Evolutionary conservation across 768 basidiomycete species (phyloP), one percentile per base, ranked within the genome.

Genomic region (Russula virescens): DNA sequence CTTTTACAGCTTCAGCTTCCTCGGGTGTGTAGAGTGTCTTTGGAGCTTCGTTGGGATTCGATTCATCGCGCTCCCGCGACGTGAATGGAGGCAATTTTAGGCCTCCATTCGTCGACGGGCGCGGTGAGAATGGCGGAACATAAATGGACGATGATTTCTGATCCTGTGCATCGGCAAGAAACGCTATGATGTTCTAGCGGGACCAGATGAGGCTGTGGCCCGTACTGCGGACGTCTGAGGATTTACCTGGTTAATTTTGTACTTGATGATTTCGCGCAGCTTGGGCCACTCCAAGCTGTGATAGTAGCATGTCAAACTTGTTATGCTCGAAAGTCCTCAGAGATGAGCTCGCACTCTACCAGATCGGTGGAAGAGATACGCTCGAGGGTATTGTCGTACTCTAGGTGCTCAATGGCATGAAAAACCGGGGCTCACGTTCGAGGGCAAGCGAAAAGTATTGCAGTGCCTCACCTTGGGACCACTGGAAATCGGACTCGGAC

Each of bases 1-100:
- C 71, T 73, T 85, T 84, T 71, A 84, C 72, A 43, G 80, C 79
- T 16, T 78, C 76, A 1, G 86, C 83, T 68, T 91, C 85, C 52
- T 82, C 77, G 58, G 77, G 75, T n/a, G 75, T 79, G 80, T 91
- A 81, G 66, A 80, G 81, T 55, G 72, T 83, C 62, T 83, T 79
- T 1, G 86, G 84, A 11, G 77, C 75, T 52, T 84, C 81, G 51
- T 78, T 79, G 58, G 79, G 74, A 66, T 82, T 82, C 59, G 77
- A 69, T 46, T 80, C 79, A 58, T 77, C 76, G 46, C 75, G 74
- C 59, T 78, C 80, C 42, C 86, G 81, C 46, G 83, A 81, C 25
- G 85, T 83, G 70, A 91, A 92, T 1, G 92, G 89, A 14, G 89
- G 83, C 14, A 89, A 73, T 69, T 81, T 87, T 34, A 87, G 76